Evolutionary conservation across 2,329 filamentous ascomycete species (phyloP).

Genomic region (Calcarisporium arbuscula): DNA sequence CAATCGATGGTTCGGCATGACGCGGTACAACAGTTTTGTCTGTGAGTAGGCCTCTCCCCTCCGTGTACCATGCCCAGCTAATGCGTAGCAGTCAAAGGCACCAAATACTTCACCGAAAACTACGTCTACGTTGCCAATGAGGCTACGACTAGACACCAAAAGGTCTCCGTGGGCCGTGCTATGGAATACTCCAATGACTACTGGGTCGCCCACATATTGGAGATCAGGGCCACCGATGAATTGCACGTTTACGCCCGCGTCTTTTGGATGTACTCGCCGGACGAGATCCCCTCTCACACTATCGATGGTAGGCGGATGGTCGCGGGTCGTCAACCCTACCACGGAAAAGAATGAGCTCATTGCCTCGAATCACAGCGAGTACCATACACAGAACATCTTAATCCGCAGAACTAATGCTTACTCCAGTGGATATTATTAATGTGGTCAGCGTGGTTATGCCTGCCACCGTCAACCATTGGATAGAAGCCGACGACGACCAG

Average conservation of each 20-base stretch:
- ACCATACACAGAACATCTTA: too few species aligned
- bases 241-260: slow-evolving; percentile 72
- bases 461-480: slow-evolving; percentile 60
- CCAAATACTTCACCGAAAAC: slow-evolving; percentile 52
- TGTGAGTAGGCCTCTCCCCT: too few species aligned
- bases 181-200: slow-evolving; percentile 36
- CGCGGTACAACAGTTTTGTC: slow-evolving; percentile 55
- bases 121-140: slow-evolving; percentile 56
- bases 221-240: slow-evolving; percentile 65
- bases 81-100: slow-evolving; percentile 41
- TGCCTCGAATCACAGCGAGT: slow-evolving; percentile 65
- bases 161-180: slow-evolving; percentile 9
- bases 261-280: slow-evolving; percentile 71
- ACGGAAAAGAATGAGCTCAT: slow-evolving; percentile 63
- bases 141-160: slow-evolving; percentile 48
- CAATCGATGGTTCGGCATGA: slow-evolving; percentile 52
- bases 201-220: slow-evolving; percentile 73
- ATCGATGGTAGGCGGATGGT: slow-evolving; percentile 43
- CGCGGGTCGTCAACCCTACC: slow-evolving; percentile 57
- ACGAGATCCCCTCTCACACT: slow-evolving; percentile 57
- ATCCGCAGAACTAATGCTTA: too few species aligned
- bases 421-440: slow-evolving; percentile 70
- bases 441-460: slow-evolving; percentile 61
- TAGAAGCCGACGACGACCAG: slow-evolving; percentile 61
- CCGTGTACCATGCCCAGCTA: too few species aligned